Evolutionary conservation across 2,329 filamentous ascomycete species (phyloP), one percentile per base, ranked within the genome.

Genomic region (Beauveria varroae): DNA sequence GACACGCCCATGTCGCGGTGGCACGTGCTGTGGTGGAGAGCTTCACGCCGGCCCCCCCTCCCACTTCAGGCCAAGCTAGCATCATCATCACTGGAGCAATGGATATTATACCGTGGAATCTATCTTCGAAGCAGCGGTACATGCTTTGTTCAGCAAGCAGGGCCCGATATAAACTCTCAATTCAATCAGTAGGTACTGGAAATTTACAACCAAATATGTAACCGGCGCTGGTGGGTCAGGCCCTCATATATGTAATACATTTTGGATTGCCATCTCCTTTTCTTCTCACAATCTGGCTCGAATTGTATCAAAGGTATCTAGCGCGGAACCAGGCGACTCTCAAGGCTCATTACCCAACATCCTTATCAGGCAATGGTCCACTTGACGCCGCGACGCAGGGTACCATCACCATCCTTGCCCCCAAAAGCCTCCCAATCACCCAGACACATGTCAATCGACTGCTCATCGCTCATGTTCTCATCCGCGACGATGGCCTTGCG

Each of bases 251-350:
- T 14, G 30, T 10, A 14, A 14, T 34, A 47, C 54, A 8, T 47
- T 47, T 6, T 81, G 78, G 78, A 70, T 79, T 3, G 62, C 64
- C 5, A 57, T 78, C 1, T 50, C 78, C 0, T 41, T 67, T 76
- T 24, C 22, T 53, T 0, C 37, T 65, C 7, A 77, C 72, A 0
- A 66, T n/a, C n/a, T n/a, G n/a, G n/a, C n/a, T n/a, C n/a, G n/a
- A n/a, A n/a, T n/a, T n/a, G n/a, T n/a, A n/a, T n/a, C n/a, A n/a
- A n/a, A n/a, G n/a, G n/a, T n/a, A n/a, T n/a, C n/a, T n/a, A n/a
- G n/a, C n/a, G n/a, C n/a, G n/a, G n/a, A n/a, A n/a, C n/a, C n/a
- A n/a, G n/a, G n/a, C 12, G 5, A 34, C 4, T 34, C 10, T 14
- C 30, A 34, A 1, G 14, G 12, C 30, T 34, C 2, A 1, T 5